A percentile compares a stretch with the other conserved stretches of the same genome.
Evolutionary conservation across 2,329 filamentous ascomycete genomes (phyloP).

Genomic region (Cladobotryum protrusum): DNA sequence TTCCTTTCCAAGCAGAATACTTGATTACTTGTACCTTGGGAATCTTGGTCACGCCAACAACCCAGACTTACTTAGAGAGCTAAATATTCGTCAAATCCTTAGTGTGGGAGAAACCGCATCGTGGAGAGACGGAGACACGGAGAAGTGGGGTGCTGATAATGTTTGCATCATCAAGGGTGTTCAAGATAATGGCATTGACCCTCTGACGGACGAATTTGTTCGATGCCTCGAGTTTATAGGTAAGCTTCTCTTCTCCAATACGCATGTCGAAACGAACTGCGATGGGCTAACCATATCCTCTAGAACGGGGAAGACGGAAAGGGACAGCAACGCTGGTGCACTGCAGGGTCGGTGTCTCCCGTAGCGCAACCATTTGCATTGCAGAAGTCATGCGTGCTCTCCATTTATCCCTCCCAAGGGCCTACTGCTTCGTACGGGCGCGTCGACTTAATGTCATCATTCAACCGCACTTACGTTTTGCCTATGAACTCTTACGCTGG

Average conservation of each 20-base stretch:
- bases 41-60: conserved; percentile 94
- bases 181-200: conserved; percentile 95
- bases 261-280: not conserved
- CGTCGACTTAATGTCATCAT: conserved; percentile 95
- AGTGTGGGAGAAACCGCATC: conserved; percentile 85
- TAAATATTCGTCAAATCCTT: conserved; percentile 82
- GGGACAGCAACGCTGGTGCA: conserved; percentile 87
- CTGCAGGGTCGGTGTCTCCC: conserved; percentile 90
- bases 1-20: conserved; percentile 79
- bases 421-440: conserved; percentile 94
- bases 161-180: conserved; percentile 76
- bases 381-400: conserved; percentile 92
- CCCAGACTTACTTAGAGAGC: conserved; percentile 66
- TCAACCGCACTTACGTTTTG: conserved; percentile 90
- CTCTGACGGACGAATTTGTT: conserved; percentile 77
- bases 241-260: conserved; percentile 41
- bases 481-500: conserved; percentile 93
- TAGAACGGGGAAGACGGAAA: conserved; percentile 71
- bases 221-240: conserved; percentile 88
- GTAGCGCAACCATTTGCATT: conserved; percentile 95
- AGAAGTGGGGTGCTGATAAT: conserved; percentile 71
- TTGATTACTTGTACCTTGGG: conserved; percentile 94
- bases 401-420: conserved; percentile 76
- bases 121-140: conserved; percentile 67
- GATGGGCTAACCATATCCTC: not conserved